phyloP scores from a whole-genome alignment of 2,329 filamentous ascomycete genomes.

The Penicillium sp. region DNA sequence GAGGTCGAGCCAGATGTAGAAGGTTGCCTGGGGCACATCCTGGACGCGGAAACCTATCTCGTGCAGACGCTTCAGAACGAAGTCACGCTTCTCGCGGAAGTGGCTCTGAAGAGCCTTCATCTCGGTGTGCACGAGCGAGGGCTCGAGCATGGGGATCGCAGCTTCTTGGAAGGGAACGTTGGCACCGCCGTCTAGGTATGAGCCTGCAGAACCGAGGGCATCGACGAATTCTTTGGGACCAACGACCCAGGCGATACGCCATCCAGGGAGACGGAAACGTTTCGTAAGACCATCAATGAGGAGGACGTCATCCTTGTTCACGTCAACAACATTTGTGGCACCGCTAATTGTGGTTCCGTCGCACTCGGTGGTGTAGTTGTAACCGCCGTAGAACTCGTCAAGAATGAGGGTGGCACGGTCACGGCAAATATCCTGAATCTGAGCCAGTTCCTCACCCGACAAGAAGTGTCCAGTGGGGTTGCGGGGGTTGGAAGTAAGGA shows the following conservation, averaged over 20 bases:
- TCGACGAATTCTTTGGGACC: slow-evolving; percentile 96
- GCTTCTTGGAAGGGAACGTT: slow-evolving; percentile 96
- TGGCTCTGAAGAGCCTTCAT: slow-evolving; percentile 89
- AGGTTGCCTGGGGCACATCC: slow-evolving; percentile 86
- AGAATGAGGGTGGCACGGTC: slow-evolving; percentile 89
- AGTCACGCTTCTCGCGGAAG: slow-evolving; percentile 93
- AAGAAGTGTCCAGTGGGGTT: slow-evolving; percentile 93
- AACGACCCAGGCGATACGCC: slow-evolving; percentile 95
- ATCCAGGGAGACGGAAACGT: slow-evolving; percentile 92
- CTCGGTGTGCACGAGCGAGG: slow-evolving; percentile 75
- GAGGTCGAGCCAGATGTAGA: slow-evolving; percentile 83
- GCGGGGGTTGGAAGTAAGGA: slow-evolving; percentile 91
- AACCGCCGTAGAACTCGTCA: slow-evolving; percentile 96
- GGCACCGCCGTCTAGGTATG: slow-evolving; percentile 91
- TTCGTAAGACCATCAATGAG: slow-evolving; percentile 97
- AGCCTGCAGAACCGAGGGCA: slow-evolving; percentile 89
- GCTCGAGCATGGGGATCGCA: slow-evolving; percentile 90
- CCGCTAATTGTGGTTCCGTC: slow-evolving; percentile 88
- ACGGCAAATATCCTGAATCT: slow-evolving; percentile 92
- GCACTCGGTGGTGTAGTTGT: slow-evolving; percentile 93
- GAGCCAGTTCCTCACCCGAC: slow-evolving; percentile 78
- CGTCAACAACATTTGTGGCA: slow-evolving; percentile 87
- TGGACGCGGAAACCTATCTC: slow-evolving; percentile 88
- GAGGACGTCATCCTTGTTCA: slow-evolving; percentile 85
- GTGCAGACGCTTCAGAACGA: slow-evolving; percentile 76